Evolutionary conservation across 352 stramenopile genomes (phyloP).

Genomic region (Pythium coloratum): DNA sequence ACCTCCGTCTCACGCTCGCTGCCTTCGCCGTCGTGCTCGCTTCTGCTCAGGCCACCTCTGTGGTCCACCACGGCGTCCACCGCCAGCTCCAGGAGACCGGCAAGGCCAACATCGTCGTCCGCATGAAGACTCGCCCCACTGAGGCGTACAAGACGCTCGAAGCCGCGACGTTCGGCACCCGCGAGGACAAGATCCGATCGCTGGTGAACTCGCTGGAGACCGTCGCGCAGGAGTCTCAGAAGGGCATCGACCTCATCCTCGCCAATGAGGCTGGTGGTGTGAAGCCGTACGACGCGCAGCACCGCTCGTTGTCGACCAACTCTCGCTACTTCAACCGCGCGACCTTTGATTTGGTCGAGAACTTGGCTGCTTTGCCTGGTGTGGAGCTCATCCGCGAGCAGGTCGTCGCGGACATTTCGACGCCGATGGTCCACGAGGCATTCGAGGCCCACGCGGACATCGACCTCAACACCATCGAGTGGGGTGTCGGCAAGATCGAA

Average conservation of each 20-base stretch:
- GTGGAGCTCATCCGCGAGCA: slow-evolving; percentile 28
- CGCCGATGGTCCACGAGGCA: background rate
- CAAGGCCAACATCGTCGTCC: slow-evolving; percentile 16
- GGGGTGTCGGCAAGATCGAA: slow-evolving; percentile 23
- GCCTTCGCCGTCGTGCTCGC: background rate
- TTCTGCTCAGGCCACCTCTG: background rate
- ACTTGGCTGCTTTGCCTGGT: slow-evolving; percentile 16
- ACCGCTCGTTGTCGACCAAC: slow-evolving; percentile 30
- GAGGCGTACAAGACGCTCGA: slow-evolving; percentile 5
- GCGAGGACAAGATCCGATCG: background rate
- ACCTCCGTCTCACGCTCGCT: slow-evolving; percentile 13
- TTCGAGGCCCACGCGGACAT: background rate
- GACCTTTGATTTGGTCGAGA: slow-evolving; percentile 25
- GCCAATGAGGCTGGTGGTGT: background rate
- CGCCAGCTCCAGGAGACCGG: slow-evolving; percentile 8
- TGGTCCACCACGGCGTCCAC: slow-evolving; percentile 5
- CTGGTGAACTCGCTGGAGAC: slow-evolving; percentile 7
- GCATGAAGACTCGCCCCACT: slow-evolving; percentile 4
- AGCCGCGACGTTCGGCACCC: background rate
- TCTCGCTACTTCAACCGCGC: slow-evolving; percentile 24
- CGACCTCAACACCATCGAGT: slow-evolving; percentile 19
- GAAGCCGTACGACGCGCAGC: slow-evolving; percentile 8
- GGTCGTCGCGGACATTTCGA: background rate
- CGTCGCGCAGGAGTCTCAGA: background rate
- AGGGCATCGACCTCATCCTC: slow-evolving; percentile 6